Base-by-base conservation (phyloP, 345 rosid genomes). In the Isatis tinctoria region DNA sequence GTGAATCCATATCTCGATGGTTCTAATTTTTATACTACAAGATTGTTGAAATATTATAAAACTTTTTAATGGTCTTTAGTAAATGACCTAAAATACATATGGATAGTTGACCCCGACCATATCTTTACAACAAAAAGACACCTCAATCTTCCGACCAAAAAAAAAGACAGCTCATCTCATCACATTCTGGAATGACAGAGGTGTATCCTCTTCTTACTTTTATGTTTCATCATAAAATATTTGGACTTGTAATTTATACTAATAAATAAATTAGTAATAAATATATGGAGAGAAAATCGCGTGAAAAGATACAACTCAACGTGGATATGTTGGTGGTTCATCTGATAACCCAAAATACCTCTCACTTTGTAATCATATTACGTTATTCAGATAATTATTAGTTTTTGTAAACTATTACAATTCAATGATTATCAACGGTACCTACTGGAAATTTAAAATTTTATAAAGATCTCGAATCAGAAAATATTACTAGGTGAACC, bases 91-190 rank as follows among this genome's bases (percentile, higher is more conserved):
- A 56, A n/a, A 35, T 44, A 13, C 33, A 47, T 49, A 67, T 60
- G 68, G 60, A 49, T 40, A 49, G 69, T 52, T 75, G 59, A 75
- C 79, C 32, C 69, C 53, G 54, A 67, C 56, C 48, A 60, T 30
- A 49, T 60, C 41, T 14, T 49, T 60, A 68, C 70, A 69, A 61
- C 74, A 32, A 75, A 37, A 49, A 28, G 63, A 68, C 79, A 75
- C 69, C 74, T 60, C 62, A 52, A 68, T 75, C n/a, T n/a, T n/a
- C 69, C 53, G 54, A 67, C 56, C 48, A 60, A 69, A 61, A 69
- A 32, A 75, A 37, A 49, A 28, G 63, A 68, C 79, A 75, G 74
- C 74, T 60, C 62, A 52, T 75, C 52, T 51, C 56, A 24, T 68
- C 52, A 74, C 26, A 26, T 5, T 68, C 48, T 53, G 61, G 26